Evolutionary conservation across 306 rosid genomes (phyloP), one percentile per base, ranked within the genome.

Genomic region (Datisca glomerata): DNA sequence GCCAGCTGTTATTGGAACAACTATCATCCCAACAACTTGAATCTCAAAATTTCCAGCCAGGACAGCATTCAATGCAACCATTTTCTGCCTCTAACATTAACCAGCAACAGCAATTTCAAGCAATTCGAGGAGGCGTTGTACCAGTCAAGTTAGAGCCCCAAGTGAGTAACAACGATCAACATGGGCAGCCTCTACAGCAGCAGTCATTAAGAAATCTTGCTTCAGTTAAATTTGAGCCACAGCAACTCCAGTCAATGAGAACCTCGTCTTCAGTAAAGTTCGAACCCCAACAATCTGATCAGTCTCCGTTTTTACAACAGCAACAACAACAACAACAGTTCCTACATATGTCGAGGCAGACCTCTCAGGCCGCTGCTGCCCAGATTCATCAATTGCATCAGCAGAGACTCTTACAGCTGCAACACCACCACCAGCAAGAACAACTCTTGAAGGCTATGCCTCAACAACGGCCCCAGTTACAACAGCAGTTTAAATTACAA

Each of bases 1-100:
- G 67, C 60, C 97, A 79, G 68, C 50, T 87, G 53, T 49, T 82
- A 53, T 20, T 72, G 18, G 97, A 76, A 65, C 89, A 82, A 58
- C 96, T 75, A 38, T 92, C 78, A 55, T 65, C 86, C 41, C 96
- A 81, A 43, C 97, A 71, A 60, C 78, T 71, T 23, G 97, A 82
- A 25, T 37, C 81, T 33, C 93, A 71, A 51, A 74, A 65, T 52
- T 87, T 79, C 64, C 97, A 79, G 60, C 97, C 71, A 38, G 32
- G 67, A 58, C 97, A 74, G 66, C 94, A 71, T 74, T 56, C 94
- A 45, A 74, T 87, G 82, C 93, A 87, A 55, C 97, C 76, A 72
- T 79, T 82, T 67, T 69, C 94, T 55, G 38, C 76, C 50, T 65
- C 91, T 47, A 75, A 66, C 66, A 76, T 53, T 43, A 28, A 27